Base-by-base conservation (phyloP, 1,284 basidiomycete species). In the Phaffia rhodozyma region DNA sequence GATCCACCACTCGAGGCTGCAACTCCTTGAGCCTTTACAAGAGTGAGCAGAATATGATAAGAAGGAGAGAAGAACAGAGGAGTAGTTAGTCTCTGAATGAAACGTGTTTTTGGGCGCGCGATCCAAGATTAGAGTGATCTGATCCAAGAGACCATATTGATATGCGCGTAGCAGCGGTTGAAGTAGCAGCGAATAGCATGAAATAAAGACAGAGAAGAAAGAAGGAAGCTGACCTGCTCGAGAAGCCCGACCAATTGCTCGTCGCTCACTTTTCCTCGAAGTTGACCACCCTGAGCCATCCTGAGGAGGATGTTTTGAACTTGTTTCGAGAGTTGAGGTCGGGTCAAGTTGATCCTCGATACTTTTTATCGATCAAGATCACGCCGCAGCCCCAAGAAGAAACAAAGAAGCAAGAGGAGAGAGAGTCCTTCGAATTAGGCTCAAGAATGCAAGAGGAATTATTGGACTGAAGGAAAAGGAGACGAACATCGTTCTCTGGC, bases 241-340 rank as follows among this genome's bases (percentile, higher is more conserved):
- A 98, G 80, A 23, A 98, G 78, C 48, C 86, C 86, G 71, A 97
- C 94, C 65, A 98, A 80, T 72, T 94, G 91, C 55, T 83, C 81
- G 74, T 98, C 94, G 30, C 83, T 86, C 53, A 98, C 86, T 62
- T 86, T 81, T 16, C 87, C 87, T 62, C 87, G 81, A 56, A 97
- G 78, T 75, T 97, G 92, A n/a, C 93, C 92, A 1, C 83, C 81
- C 75, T 93, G 90, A 7, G 88, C 92, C 90, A 97, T 93, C 52
- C 89, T 83, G 48, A 92, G 73, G 53, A 98, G 79, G 63, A 96
- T 83, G 18, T 81, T 81, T 75, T 96, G 89, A 69, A 97, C 91
- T 74, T 92, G 86, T 63, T 82, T 79, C 6, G 91, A 88, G 72
- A 92, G 82, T 64, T 89, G 84, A 0, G 91, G 89, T 71, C 91